Evolutionary conservation across 1,284 basidiomycete genomes (phyloP).

Genomic region (Cronartium quercuum): DNA sequence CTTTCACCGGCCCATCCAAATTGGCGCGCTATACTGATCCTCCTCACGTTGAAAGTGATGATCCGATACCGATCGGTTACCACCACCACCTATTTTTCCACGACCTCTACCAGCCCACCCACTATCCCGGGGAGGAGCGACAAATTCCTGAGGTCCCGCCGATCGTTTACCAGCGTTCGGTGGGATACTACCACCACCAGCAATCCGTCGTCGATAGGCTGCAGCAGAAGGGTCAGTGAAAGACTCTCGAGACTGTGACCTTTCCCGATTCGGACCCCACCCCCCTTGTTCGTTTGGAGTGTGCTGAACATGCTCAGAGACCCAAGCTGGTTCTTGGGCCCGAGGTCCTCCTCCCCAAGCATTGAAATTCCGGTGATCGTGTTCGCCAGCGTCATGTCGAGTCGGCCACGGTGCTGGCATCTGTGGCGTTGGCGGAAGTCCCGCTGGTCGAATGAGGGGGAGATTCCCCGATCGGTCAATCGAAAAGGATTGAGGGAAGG

Average conservation of each 20-base stretch:
- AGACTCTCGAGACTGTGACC: not conserved
- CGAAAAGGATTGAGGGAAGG: not conserved
- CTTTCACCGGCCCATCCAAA: not conserved
- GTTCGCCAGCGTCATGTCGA: not conserved
- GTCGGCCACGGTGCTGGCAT: not conserved
- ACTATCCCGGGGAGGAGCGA: slow-evolving; percentile 19
- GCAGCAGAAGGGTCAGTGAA: not conserved
- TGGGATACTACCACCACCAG: not conserved
- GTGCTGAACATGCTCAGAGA: not conserved
- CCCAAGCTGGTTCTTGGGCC: not conserved
- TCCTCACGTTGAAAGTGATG: not conserved
- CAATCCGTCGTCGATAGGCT: not conserved
- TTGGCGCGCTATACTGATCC: not conserved
- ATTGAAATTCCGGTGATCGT: not conserved
- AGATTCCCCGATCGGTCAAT: not conserved
- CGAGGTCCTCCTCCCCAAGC: not conserved
- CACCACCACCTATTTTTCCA: slow-evolving; percentile 4
- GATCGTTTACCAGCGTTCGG: not conserved
- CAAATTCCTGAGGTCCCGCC: slow-evolving; percentile 19
- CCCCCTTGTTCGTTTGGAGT: no score
- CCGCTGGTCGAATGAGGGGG: not conserved
- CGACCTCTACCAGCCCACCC: slow-evolving; percentile 34
- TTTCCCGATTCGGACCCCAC: no score
- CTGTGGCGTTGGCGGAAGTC: not conserved
- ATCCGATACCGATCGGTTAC: not conserved